A percentile compares a stretch with the other conserved stretches of the same genome.
These are phyloP conservation scores for Durotheca rogersii DNA, from an alignment of 495 filamentous ascomycete genomes.

Conservation along the genomic window DNA sequence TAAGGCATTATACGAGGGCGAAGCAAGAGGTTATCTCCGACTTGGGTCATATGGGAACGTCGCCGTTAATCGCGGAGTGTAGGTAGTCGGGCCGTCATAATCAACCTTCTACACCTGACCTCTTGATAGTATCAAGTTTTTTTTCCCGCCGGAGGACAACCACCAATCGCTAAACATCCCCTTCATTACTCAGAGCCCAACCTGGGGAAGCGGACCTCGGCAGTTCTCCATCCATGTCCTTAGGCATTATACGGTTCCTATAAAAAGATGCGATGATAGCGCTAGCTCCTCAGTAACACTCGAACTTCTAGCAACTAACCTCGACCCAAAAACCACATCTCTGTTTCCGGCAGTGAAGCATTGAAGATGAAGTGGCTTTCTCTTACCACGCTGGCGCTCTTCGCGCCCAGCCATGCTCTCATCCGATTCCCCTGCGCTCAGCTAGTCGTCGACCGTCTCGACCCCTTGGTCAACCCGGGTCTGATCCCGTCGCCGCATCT, in stretches of 20 bases:
- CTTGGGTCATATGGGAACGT: too few species aligned
- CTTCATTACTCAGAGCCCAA: neutral
- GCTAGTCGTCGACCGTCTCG: conserved; percentile 46
- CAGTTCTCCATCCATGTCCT: conserved; percentile 1
- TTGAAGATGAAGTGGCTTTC: conserved; percentile 43
- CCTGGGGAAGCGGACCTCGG: neutral
- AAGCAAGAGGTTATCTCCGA: too few species aligned
- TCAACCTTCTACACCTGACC: too few species aligned
- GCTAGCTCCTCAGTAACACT: neutral
- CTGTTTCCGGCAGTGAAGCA: too few species aligned
- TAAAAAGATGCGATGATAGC: conserved; percentile 5
- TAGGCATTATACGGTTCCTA: neutral
- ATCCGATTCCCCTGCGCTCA: conserved; percentile 49
- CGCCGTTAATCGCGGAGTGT: neutral
- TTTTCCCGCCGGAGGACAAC: too few species aligned
- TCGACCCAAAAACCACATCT: neutral
- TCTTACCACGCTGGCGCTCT: conserved; percentile 40
- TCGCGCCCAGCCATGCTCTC: conserved; percentile 40
- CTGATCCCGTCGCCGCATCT: conserved; percentile 41
- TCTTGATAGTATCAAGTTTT: too few species aligned
- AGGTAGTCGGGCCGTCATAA: conserved; percentile 7
- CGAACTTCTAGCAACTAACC: neutral
- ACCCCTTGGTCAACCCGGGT: conserved; percentile 47
- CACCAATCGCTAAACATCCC: too few species aligned
- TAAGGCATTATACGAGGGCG: too few species aligned